Conservation (phyloP, 441 rosid genomes). For the Adansonia gregorii region DNA sequence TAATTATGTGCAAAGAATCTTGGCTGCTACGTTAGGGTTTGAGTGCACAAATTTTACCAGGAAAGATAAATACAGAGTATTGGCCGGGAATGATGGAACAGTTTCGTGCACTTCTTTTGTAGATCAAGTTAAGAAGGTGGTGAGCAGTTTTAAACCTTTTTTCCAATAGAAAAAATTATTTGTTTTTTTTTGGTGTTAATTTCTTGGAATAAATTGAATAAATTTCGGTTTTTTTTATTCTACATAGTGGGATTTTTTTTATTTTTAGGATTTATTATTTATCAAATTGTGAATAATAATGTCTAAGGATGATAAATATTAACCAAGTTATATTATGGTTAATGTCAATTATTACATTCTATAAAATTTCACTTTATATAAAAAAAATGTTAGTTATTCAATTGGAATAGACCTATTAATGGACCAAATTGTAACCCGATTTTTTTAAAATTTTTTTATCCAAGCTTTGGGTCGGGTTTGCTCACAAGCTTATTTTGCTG, state of each 20-base stretch:
- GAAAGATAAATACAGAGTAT: slow-evolving; percentile 78
- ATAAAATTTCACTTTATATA: no score
- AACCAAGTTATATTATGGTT: slow-evolving; percentile 6
- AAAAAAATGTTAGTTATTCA: not conserved
- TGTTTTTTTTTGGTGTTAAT: not conserved
- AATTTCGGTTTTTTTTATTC: not conserved
- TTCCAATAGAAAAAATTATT: slow-evolving; percentile 28
- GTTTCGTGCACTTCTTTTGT: slow-evolving; percentile 57
- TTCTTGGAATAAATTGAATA: slow-evolving; percentile 16
- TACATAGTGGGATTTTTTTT: not conserved
- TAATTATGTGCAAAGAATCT: slow-evolving; percentile 80
- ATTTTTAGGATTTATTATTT: slow-evolving; percentile 24
- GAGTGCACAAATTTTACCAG: slow-evolving; percentile 92
- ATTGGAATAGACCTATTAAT: no score
- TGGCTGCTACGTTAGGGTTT: slow-evolving; percentile 86
- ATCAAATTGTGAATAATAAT: slow-evolving; percentile 32
- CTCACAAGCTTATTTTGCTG: no score
- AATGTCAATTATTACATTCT: not conserved
- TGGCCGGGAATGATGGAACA: slow-evolving; percentile 88
- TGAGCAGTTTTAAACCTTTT: slow-evolving; percentile 65
- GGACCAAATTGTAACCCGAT: no score
- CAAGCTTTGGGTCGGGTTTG: no score
- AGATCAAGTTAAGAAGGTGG: slow-evolving; percentile 57
- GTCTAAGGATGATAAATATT: slow-evolving; percentile 17
- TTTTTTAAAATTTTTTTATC: no score